Evolutionary conservation across 2,329 filamentous ascomycete species (phyloP).

Genomic region (Clonostachys byssicola): DNA sequence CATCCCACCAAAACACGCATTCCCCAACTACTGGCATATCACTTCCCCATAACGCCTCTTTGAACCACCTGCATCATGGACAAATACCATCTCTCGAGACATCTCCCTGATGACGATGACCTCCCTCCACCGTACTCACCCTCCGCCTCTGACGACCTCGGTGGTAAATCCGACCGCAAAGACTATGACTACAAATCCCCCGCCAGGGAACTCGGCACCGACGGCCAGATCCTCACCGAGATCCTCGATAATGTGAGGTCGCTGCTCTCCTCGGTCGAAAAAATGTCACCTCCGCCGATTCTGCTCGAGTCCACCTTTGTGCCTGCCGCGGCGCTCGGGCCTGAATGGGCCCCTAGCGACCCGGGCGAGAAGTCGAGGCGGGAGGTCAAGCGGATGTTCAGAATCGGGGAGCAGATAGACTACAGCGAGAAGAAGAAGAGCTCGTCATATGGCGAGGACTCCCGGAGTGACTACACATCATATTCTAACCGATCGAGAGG

Average conservation of each 20-base stretch:
- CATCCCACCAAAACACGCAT: too few species aligned
- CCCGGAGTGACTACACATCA: neutral
- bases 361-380: slow-evolving; percentile 13
- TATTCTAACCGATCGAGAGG: too few species aligned
- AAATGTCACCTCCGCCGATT: slow-evolving; percentile 19
- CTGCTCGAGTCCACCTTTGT: slow-evolving; percentile 39
- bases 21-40: too few species aligned
- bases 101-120: neutral
- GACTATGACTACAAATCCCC: neutral
- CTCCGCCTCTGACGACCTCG: neutral
- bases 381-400: neutral
- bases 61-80: too few species aligned
- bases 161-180: too few species aligned
- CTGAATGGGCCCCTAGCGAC: slow-evolving; percentile 27
- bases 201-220: neutral
- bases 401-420: too few species aligned
- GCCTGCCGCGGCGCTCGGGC: slow-evolving; percentile 31
- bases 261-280: slow-evolving; percentile 23
- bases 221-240: slow-evolving; percentile 1
- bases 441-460: neutral
- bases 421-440: too few species aligned
- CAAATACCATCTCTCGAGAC: too few species aligned
- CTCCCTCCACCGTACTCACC: slow-evolving; percentile 1
- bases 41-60: too few species aligned
- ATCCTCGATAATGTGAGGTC: slow-evolving; percentile 37